Base-by-base conservation (phyloP, 495 filamentous ascomycete genomes). In the Neurospora intermedia region DNA sequence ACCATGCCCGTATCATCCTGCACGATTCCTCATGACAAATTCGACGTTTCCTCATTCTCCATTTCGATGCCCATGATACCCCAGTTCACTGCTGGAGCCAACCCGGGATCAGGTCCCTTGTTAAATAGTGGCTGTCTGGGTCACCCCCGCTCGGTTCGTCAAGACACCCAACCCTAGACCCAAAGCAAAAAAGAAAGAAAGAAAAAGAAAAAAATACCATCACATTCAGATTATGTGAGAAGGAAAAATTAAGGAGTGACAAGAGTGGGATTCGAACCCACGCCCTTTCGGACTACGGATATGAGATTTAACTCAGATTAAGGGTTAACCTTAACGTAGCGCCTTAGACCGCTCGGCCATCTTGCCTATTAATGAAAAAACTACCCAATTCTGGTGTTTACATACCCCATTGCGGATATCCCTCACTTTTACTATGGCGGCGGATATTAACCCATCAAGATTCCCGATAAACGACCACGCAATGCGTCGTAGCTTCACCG, bases 331-430 rank as follows among this genome's bases (percentile, higher is more conserved):
- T 77, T 77, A 77, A 77, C 76, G 74, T 76, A 74, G 75, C 75
- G 76, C 74, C 74, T 76, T 76, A 76, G 76, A 76, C 74, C 74
- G 76, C 74, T 77, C 74, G 76, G 74, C 74, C 74, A 76, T 77
- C 74, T 77, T 74, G 74, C 76, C 76, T 73, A 9, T 16, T 4
- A 6, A 62, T 35, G 6, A 4, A 1, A 35, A 1, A 35, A 31
- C 4, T 6, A 2, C 15, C 27, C 2, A 7, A 2, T 27, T 31
- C 6, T 7, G 6, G 23, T 27, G 1, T 16, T 62, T 2, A 16
- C 20, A 62, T 62, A 15, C 23, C n/a, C 4, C 20, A 13, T 27
- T 27, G 20, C 3, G 4, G 9, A 2, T 6, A 27, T 59, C 10
- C 48, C 2, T 11, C 9, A 23, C n/a, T 23, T 48, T 6, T 8